A percentile compares a stretch with the other conserved stretches of the same genome.
These are phyloP conservation scores for Verticillium isaacii DNA, from an alignment of 2,329 filamentous ascomycete species.

Conservation along the genomic window DNA sequence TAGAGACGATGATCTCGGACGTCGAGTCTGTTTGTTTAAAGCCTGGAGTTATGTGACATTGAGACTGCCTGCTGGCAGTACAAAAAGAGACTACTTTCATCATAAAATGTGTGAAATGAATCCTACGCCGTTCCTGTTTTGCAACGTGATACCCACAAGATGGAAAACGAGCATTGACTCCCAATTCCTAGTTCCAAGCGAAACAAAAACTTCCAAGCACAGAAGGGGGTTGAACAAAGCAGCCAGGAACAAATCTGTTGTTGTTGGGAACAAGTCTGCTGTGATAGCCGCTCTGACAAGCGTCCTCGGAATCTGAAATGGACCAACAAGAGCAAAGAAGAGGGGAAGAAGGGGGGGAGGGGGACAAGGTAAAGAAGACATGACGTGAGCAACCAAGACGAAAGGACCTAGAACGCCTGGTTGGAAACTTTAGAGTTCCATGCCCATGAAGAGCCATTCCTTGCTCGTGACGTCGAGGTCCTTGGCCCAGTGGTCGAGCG, in stretches of 20 bases:
- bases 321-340: not conserved
- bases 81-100: not conserved
- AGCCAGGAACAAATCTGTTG: slow-evolving; percentile 1
- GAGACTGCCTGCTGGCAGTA: not conserved
- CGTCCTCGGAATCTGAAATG: not conserved
- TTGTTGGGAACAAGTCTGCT: not conserved
- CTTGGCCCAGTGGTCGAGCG: slow-evolving; percentile 70
- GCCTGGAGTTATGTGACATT: not conserved
- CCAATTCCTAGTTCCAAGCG: slow-evolving; percentile 1
- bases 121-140: not conserved
- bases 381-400: not conserved
- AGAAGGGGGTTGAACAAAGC: not conserved
- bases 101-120: not conserved
- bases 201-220: slow-evolving; percentile 7
- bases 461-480: slow-evolving; percentile 64
- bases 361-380: not conserved
- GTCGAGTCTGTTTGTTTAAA: not conserved
- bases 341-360: not conserved
- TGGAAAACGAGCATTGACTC: slow-evolving; percentile 10
- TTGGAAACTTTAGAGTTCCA: slow-evolving; percentile 63
- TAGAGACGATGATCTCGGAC: not conserved
- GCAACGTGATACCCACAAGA: slow-evolving; percentile 8
- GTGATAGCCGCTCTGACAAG: not conserved
- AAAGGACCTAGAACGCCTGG: not conserved
- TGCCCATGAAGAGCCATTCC: slow-evolving; percentile 81